Percentiles rank a stretch among this genome's conserved stretches.
These are phyloP conservation scores for Salvia splendens DNA, from an alignment of 257 asterid species.

Conservation along the genomic window DNA sequence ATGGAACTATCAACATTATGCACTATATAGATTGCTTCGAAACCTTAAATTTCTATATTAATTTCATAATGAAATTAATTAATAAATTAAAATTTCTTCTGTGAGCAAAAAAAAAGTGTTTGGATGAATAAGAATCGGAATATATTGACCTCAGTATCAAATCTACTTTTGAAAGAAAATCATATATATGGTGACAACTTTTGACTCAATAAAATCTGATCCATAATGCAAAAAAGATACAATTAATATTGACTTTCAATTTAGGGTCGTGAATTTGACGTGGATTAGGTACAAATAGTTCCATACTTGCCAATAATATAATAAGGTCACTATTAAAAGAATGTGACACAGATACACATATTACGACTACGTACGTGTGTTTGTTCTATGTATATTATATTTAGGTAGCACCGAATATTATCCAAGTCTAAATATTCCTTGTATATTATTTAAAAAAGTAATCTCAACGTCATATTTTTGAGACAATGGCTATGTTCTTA, in stretches of 20 bases:
- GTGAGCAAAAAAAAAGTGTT: neutral
- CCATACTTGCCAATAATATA: constrained; percentile 2
- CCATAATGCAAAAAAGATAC: constrained; percentile 22
- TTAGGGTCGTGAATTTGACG: constrained; percentile 28
- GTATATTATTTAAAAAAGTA: neutral
- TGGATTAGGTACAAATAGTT: constrained; percentile 13
- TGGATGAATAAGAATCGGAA: constrained; percentile 19
- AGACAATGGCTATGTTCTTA: too few species aligned
- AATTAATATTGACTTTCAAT: constrained; percentile 7
- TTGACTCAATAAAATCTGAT: constrained; percentile 40
- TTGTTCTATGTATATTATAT: neutral
- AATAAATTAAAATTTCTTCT: neutral
- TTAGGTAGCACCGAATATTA: neutral
- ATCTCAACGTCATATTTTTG: neutral
- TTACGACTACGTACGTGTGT: neutral
- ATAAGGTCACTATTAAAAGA: neutral
- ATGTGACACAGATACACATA: too few species aligned
- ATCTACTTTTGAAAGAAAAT: constrained; percentile 32
- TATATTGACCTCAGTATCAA: constrained; percentile 30
- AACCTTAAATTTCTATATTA: neutral
- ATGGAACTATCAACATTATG: constrained; percentile 19
- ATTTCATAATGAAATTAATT: neutral
- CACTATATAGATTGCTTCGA: constrained; percentile 15
- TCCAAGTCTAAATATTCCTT: neutral
- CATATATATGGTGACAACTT: constrained; percentile 30